Evolutionary conservation across 75 land plant species (phyloP).

Genomic region (Selaginella tamariscina): DNA sequence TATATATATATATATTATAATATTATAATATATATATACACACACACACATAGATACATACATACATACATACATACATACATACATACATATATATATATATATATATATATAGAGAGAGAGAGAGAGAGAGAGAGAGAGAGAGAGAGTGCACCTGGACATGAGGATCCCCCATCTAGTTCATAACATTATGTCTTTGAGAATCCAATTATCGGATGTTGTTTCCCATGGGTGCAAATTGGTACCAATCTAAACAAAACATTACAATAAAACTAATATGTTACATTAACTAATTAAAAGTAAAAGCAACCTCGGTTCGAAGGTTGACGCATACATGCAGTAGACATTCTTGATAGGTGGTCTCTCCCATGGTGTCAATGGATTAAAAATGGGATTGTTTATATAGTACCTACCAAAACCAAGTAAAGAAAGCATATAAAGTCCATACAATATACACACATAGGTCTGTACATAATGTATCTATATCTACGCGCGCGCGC

Average conservation of each 20-base stretch:
- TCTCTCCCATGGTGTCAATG: slow-evolving; percentile 97
- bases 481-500: background rate
- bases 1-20: too few relatives aligned
- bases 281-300: background rate
- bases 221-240: slow-evolving; percentile 96
- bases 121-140: too few relatives aligned
- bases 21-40: too few relatives aligned
- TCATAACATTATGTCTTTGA: slow-evolving; percentile 91
- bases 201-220: slow-evolving; percentile 98
- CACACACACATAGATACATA: too few relatives aligned
- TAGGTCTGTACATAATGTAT: background rate
- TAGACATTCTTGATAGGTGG: slow-evolving; percentile 87
- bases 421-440: background rate
- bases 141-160: slow-evolving; percentile 30
- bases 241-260: slow-evolving; percentile 62
- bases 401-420: slow-evolving; percentile 57
- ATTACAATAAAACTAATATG: background rate
- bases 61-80: too few relatives aligned
- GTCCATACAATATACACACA: background rate
- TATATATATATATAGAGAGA: too few relatives aligned
- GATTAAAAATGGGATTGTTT: slow-evolving; percentile 84
- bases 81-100: too few relatives aligned
- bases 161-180: slow-evolving; percentile 51
- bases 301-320: slow-evolving; percentile 68
- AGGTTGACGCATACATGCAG: slow-evolving; percentile 79